Base-by-base conservation (phyloP, 495 filamentous ascomycete genomes). In the Bacidia gigantensis region DNA sequence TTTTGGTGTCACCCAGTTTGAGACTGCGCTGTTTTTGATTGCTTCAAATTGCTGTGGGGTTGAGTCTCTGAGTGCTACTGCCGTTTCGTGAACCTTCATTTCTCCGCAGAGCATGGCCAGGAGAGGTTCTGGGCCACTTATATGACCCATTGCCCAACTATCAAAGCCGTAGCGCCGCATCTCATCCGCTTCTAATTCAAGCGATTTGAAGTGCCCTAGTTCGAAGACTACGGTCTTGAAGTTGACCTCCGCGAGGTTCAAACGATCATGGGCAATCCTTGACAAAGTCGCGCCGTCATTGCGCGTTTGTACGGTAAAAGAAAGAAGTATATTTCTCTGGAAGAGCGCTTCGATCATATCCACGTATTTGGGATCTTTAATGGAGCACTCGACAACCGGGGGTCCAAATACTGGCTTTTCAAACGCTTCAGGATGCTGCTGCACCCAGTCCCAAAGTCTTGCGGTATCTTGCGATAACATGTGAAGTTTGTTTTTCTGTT, bases 361-460 rank as follows among this genome's bases (percentile, higher is more conserved):
- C 21, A 82, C 80, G 60, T 83, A 89, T 49, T 68, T 75, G 14
- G 76, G 76, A 60, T 95, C 79, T 51, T 83, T 89, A 32, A 96
- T 65, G 0, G 84, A 84, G 64, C 90, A 95, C 21, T 74, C 80
- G 12, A 99, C 67, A 52, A 90, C 74, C 0, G 92, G 80, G 17
- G 92, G 92, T 0, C 87, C 89, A 64, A 87, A 89, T 21, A 97
- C 82, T 56, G 84, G 75, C 50, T 83, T 78, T 62, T 89, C 77
- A 52, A 97, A 96, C 23, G 73, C 62, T 57, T 76, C 64, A 40
- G 74, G 77, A 63, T 97, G 80, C 2, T 79, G 62, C 55, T 82
- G 72, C 51, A 96, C 67, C 86, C 89, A 97, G 44, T 79, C 73
- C 79, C 89, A 95, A 21, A 80, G 83, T 58, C 62, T 72, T 11